Evolutionary conservation across 345 rosid genomes (phyloP).

Genomic region (Brassica rapa): DNA sequence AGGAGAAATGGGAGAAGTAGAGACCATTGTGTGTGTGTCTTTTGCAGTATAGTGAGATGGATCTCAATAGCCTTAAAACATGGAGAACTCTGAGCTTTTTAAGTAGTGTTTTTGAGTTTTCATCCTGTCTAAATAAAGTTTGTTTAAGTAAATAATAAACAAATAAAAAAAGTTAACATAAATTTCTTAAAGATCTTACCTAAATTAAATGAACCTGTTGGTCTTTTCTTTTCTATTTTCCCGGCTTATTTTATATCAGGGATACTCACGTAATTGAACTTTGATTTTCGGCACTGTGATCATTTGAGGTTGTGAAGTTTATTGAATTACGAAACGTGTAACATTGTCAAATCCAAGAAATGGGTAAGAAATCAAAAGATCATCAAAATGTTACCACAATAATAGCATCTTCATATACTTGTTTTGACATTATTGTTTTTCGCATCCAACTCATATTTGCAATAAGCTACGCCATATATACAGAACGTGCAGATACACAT

Average conservation of each 20-base stretch:
- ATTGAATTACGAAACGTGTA: slow-evolving; percentile 18
- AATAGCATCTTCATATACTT: background rate
- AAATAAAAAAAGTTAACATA: background rate
- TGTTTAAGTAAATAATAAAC: background rate
- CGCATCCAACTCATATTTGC: background rate
- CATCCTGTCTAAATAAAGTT: background rate
- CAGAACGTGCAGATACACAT: background rate
- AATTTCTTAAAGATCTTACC: slow-evolving; percentile 19
- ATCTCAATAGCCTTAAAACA: slow-evolving; percentile 10
- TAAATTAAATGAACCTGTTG: slow-evolving; percentile 29
- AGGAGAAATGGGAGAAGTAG: slow-evolving; percentile 53
- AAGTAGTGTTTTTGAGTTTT: slow-evolving; percentile 11
- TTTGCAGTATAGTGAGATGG: slow-evolving; percentile 24
- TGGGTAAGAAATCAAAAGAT: background rate
- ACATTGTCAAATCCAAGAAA: slow-evolving; percentile 2
- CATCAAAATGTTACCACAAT: background rate
- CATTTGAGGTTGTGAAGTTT: slow-evolving; percentile 3
- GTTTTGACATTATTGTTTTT: background rate
- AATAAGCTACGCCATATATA: background rate
- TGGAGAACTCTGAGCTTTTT: slow-evolving; percentile 23
- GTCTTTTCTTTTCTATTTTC: background rate
- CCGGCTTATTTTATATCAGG: slow-evolving; percentile 6
- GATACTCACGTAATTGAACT: slow-evolving; percentile 13
- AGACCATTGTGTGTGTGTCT: slow-evolving; percentile 48
- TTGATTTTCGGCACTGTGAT: slow-evolving; percentile 20